Percentiles rank a stretch among this genome's conserved stretches.
These are phyloP conservation scores for Camelina hispida DNA, from an alignment of 345 rosid genomes.

Conservation along the genomic window DNA sequence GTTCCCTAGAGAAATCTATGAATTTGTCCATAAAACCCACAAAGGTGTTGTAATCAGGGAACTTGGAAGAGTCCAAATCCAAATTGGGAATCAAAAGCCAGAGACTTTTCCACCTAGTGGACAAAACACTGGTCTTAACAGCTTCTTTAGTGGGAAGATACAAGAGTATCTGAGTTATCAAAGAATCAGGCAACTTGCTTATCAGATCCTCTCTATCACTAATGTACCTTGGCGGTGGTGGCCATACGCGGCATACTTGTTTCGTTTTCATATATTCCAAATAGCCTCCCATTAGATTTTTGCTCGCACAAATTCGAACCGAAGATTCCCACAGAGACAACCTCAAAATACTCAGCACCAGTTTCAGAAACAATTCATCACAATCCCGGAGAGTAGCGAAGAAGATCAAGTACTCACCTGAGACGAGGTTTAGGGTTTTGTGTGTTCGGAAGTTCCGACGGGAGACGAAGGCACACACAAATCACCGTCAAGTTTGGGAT, in stretches of 20 bases:
- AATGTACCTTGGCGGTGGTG: background rate
- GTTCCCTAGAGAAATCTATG: background rate
- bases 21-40: conserved; percentile 2
- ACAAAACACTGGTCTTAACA: conserved; percentile 24
- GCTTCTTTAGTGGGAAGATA: conserved; percentile 1
- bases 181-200: conserved; percentile 15
- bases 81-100: conserved; percentile 13
- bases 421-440: conserved; percentile 2
- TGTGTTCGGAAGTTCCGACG: background rate
- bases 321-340: background rate
- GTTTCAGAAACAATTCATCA: background rate
- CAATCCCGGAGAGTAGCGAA: background rate
- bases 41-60: conserved; percentile 6
- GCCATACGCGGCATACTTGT: background rate
- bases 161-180: conserved; percentile 23
- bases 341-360: background rate
- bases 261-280: background rate
- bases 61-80: conserved; percentile 6
- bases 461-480: background rate
- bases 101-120: conserved; percentile 27
- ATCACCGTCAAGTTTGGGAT: background rate
- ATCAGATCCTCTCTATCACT: background rate
- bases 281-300: background rate
- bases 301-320: background rate
- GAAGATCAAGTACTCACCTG: background rate